Base-by-base conservation (phyloP, 805 yeast species). In the Metschnikowia baotianmanensis region DNA sequence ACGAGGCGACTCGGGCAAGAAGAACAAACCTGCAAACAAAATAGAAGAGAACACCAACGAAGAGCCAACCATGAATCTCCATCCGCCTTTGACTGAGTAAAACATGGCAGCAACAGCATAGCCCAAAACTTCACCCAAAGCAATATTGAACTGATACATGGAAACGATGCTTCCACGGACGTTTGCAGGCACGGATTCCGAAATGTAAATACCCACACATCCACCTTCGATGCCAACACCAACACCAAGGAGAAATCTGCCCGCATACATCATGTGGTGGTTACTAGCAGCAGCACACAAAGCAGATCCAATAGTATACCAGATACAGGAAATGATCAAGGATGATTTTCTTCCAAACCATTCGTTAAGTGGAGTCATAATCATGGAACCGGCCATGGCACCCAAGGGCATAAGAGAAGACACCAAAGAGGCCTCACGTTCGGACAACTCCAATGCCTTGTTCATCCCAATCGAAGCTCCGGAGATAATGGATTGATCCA, bases 211-310 rank as follows among this genome's bases (percentile, higher is more conserved):
- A 51, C 81, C 80, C 48, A 80, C 81, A 53, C 78, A 72, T 33
- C 82, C 83, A 55, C 83, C 81, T 59, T 79, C 85, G 33, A 80
- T 69, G 45, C 86, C 86, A 40, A 80, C 75, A 52, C 85, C 86
- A 27, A 77, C 59, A 45, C 86, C 86, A 26, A 80, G 62, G 40
- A 79, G 54, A 49, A 79, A 74, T 53, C 85, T 72, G 20, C 69
- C 69, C 21, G 55, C 83, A 77, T 41, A 80, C 80, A 60, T 71
- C 51, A 56, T 42, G 23, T 62, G 59, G 33, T 65, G 66, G 45
- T 55, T 56, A 15, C 53, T 66, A 5, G 65, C 52, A 30, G 61
- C 63, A 34, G 77, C 79, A 63, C 82, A 78, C 40, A 80, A 53
- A 22, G 66, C 76, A 44, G 82, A 82, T 40, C 86, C 85, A 32